A percentile compares a stretch with the other conserved stretches of the same genome.
phyloP scores from a whole-genome alignment of 768 basidiomycete species.

The Amanita phalloides region DNA sequence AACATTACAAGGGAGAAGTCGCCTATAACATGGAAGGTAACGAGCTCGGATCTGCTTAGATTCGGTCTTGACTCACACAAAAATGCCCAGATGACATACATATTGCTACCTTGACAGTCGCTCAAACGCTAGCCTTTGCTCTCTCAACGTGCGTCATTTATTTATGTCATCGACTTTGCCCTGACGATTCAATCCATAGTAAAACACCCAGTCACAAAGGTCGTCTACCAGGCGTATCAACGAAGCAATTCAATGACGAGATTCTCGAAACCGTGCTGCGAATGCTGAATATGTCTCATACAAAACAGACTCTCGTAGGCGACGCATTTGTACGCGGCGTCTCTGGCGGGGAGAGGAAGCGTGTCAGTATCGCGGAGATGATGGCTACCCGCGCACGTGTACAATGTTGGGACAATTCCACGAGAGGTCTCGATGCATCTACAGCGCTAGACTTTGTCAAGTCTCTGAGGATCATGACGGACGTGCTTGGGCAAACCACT shows the following conservation, averaged over 20 bases:
- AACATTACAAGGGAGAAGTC: slow-evolving; percentile 70
- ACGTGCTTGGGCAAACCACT: slow-evolving; percentile 67
- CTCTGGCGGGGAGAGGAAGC: slow-evolving; percentile 72
- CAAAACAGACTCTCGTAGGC: slow-evolving; percentile 68
- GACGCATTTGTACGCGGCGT: slow-evolving; percentile 80
- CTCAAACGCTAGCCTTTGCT: slow-evolving; percentile 67
- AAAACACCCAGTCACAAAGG: slow-evolving; percentile 69
- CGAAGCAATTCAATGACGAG: slow-evolving; percentile 43
- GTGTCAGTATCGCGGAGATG: slow-evolving; percentile 80
- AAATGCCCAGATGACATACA: slow-evolving; percentile 60
- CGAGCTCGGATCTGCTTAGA: slow-evolving; percentile 25
- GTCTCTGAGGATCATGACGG: slow-evolving; percentile 72
- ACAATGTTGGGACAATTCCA: slow-evolving; percentile 80
- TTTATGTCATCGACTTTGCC: neutral
- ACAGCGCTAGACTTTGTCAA: slow-evolving; percentile 83
- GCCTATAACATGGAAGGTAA: slow-evolving; percentile 72
- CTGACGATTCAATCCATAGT: slow-evolving; percentile 24
- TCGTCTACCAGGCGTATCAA: slow-evolving; percentile 55
- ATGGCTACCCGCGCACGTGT: slow-evolving; percentile 74
- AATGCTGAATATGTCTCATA: slow-evolving; percentile 82
- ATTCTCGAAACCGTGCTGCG: slow-evolving; percentile 55
- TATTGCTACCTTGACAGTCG: slow-evolving; percentile 72
- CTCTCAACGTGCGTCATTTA: slow-evolving; percentile 38
- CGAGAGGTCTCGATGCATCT: slow-evolving; percentile 75
- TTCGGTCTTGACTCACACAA: neutral